Percentiles rank a stretch among this genome's conserved stretches.
phyloP scores from a whole-genome alignment of 345 rosid genomes.

The Salix caprea region DNA sequence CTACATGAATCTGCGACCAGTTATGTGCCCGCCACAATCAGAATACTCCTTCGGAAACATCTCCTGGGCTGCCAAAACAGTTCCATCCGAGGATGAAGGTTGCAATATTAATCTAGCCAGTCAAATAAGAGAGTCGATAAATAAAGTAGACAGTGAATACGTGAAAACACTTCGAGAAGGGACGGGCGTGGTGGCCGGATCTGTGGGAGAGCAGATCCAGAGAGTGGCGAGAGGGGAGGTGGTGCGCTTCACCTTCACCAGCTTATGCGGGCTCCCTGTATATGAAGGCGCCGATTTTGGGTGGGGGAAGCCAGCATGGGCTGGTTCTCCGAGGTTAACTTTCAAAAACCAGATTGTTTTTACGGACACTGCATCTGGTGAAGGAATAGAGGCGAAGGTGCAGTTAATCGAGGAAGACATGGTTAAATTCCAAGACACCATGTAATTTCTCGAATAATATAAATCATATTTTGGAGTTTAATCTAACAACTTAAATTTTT shows the following conservation, averaged over 20 bases:
- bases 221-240: neutral
- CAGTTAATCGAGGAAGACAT: neutral
- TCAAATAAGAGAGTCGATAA: neutral
- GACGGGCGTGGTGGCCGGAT: neutral
- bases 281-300: slow-evolving; percentile 15
- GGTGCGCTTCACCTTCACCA: neutral
- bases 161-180: neutral
- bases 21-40: neutral
- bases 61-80: neutral
- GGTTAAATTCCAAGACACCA: neutral
- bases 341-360: slow-evolving; percentile 1
- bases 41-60: neutral
- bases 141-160: neutral
- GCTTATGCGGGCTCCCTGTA: neutral
- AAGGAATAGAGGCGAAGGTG: neutral
- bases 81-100: neutral
- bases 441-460: neutral
- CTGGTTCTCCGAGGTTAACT: neutral
- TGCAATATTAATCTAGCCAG: neutral
- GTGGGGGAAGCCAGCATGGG: slow-evolving; percentile 5
- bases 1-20: neutral
- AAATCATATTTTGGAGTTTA: too few species aligned
- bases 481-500: too few species aligned
- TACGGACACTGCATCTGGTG: neutral
- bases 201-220: neutral